Percentiles rank a stretch among this genome's conserved stretches.
phyloP scores from a whole-genome alignment of 768 basidiomycete genomes.

The Suillus placidus region DNA sequence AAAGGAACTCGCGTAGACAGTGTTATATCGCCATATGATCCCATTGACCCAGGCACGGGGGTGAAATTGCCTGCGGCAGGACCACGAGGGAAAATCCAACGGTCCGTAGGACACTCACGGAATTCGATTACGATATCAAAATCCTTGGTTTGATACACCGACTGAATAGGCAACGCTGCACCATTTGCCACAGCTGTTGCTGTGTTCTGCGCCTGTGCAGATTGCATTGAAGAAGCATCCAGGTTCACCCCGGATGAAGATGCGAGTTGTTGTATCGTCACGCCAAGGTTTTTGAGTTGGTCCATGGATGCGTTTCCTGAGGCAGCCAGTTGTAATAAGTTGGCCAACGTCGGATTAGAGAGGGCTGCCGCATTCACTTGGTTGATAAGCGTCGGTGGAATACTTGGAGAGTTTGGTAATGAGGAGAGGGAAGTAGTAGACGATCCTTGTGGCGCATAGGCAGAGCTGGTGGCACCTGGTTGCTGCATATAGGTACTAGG shows the following conservation, averaged over 20 bases:
- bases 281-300: slow-evolving; percentile 66
- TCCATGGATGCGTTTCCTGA: slow-evolving; percentile 61
- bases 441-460: slow-evolving; percentile 25
- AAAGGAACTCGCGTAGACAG: slow-evolving; percentile 53
- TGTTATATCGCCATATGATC: slow-evolving; percentile 34
- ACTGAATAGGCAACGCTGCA: slow-evolving; percentile 13
- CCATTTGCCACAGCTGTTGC: slow-evolving; percentile 18
- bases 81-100: slow-evolving; percentile 71
- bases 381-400: slow-evolving; percentile 59
- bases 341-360: slow-evolving; percentile 67
- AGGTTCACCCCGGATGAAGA: slow-evolving; percentile 15
- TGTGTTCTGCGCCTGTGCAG: slow-evolving; percentile 17
- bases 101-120: slow-evolving; percentile 59
- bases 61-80: slow-evolving; percentile 51
- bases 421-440: slow-evolving; percentile 47
- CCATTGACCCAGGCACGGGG: slow-evolving; percentile 18
- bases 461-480: slow-evolving; percentile 15
- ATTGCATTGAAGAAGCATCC: slow-evolving; percentile 15
- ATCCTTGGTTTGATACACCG: slow-evolving; percentile 44
- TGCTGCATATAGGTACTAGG: slow-evolving; percentile 33
- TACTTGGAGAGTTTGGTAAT: slow-evolving; percentile 45
- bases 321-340: slow-evolving; percentile 66
- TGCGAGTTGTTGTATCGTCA: slow-evolving; percentile 73
- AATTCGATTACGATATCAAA: slow-evolving; percentile 79
- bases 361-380: slow-evolving; percentile 70